Base-by-base conservation (phyloP, 257 asterid species). In the Anisodus acutangulus region DNA sequence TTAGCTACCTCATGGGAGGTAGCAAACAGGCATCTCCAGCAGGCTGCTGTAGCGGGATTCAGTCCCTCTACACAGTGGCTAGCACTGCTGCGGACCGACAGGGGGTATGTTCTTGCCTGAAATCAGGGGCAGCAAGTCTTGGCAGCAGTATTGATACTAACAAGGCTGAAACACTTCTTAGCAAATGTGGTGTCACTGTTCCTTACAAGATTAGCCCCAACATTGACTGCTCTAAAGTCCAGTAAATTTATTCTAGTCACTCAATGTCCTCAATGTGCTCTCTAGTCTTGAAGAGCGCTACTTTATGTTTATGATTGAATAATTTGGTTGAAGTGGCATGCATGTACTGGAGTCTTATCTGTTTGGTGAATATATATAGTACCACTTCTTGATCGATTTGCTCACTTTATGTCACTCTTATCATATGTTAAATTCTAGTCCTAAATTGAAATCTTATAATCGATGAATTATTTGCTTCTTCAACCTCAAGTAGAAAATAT, bases 141-240 rank as follows among this genome's bases (percentile, higher is more conserved):
- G 81, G 81, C 22, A 51, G 6, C 63, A 76, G 45, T 51, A 76
- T 51, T 51, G 81, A 76, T 76, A 2, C 81, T 7, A 76, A 9
- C 39, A 76, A 76, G 19, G 81, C 63, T 26, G 81, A 62, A 49
- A 76, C 63, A 12, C 63, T 76, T 17, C 59, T 69, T 22, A 60
- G 17, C 70, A 69, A 68, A 57, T 83, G 85, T 55, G 82, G 72
- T 54, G 72, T 69, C 81, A 8, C 64, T 26, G 55, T 83, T 53
- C 81, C 85, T 37, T 83, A 69, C 60, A 70, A 83, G 71, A 83
- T 69, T 78, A 83, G 85, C 70, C 72, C 85, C 2, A 35, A 55
- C 16, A 39, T 69, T 55, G 85, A 83, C 85, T 83, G 82, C 62
- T 70, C 82, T 22, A 12, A 53, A 78, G 26, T 81, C 58, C 47